Percentiles rank a stretch among this genome's conserved stretches.
Conservation (phyloP, 495 filamentous ascomycete genomes). For the Sabuloglossum arenarium region DNA sequence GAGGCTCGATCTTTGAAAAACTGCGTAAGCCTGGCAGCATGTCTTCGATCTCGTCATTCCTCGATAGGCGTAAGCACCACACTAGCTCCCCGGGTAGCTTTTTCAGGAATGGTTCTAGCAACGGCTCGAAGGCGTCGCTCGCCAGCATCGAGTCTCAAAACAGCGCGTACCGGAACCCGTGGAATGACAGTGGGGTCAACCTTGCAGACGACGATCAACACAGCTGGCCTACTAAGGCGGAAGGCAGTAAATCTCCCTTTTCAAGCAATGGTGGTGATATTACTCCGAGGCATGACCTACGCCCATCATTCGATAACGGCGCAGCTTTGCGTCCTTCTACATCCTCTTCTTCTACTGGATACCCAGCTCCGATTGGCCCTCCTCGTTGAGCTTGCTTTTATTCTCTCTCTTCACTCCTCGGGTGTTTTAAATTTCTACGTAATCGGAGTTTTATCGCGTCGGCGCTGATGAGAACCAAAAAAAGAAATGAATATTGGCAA, state of each 20-base stretch:
- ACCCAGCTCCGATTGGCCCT: background rate
- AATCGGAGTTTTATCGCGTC: background rate
- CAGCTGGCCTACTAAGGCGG: slow-evolving; percentile 39
- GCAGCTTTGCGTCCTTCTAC: slow-evolving; percentile 44
- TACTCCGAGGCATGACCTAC: slow-evolving; percentile 60
- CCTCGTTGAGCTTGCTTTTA: background rate
- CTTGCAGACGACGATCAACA: slow-evolving; percentile 66
- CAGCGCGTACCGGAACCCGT: slow-evolving; percentile 85
- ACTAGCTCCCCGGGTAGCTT: slow-evolving; percentile 62
- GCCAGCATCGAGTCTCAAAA: slow-evolving; percentile 83
- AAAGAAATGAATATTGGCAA: background rate
- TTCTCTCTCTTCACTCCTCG: background rate
- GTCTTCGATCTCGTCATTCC: slow-evolving; percentile 77
- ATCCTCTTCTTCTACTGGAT: slow-evolving; percentile 43
- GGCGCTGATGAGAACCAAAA: background rate
- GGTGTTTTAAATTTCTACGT: background rate
- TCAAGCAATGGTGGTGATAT: slow-evolving; percentile 37
- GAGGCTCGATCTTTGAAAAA: slow-evolving; percentile 69
- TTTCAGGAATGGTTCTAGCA: slow-evolving; percentile 82
- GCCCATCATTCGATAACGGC: slow-evolving; percentile 73
- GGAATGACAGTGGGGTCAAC: slow-evolving; percentile 92
- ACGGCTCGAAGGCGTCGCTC: slow-evolving; percentile 85
- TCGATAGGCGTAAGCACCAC: slow-evolving; percentile 83
- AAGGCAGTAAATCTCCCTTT: slow-evolving; percentile 39
- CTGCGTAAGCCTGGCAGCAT: slow-evolving; percentile 85